These are phyloP conservation scores for Rhynchosporium secalis DNA, from an alignment of 2,329 filamentous ascomycete genomes.

Conservation along the genomic window DNA sequence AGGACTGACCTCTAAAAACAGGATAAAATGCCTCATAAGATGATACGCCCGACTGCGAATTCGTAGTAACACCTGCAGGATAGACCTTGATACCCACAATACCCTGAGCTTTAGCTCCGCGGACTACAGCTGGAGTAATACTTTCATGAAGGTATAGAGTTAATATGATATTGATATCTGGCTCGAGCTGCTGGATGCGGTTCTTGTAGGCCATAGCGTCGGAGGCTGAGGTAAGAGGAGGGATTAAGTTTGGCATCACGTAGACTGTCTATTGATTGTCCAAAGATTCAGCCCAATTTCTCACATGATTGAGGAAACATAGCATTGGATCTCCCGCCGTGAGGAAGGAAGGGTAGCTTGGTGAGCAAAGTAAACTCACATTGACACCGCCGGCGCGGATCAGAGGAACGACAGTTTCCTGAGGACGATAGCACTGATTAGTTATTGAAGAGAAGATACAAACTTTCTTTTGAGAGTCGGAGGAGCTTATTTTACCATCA, in stretches of 20 bases:
- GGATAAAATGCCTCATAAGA: conserved; percentile 70
- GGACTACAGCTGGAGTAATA: conserved; percentile 35
- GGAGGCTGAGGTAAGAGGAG: conserved; percentile 60
- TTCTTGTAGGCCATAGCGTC: conserved; percentile 67
- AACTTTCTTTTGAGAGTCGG: not conserved
- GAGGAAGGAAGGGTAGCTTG: not conserved
- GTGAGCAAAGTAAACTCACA: not conserved
- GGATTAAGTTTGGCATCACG: conserved; percentile 61
- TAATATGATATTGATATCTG: conserved; percentile 70
- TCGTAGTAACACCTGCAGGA: conserved; percentile 63
- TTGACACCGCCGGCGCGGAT: conserved; percentile 65
- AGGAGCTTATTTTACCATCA: not conserved
- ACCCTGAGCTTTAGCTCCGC: conserved; percentile 34
- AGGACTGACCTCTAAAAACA: conserved; percentile 60
- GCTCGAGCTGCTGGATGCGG: conserved; percentile 59
- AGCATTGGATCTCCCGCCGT: not conserved
- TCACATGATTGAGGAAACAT: not conserved
- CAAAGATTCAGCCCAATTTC: not conserved
- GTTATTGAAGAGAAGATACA: not conserved
- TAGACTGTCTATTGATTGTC: conserved; percentile 39
- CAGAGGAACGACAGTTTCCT: conserved; percentile 53
- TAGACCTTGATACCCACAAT: conserved; percentile 37
- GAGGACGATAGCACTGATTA: not conserved
- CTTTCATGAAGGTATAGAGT: conserved; percentile 53
- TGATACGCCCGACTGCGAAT: conserved; percentile 68